Evolutionary conservation across 371 early-diverging fungal genomes (phyloP).

Genomic region (Haplosporangium sp.): DNA sequence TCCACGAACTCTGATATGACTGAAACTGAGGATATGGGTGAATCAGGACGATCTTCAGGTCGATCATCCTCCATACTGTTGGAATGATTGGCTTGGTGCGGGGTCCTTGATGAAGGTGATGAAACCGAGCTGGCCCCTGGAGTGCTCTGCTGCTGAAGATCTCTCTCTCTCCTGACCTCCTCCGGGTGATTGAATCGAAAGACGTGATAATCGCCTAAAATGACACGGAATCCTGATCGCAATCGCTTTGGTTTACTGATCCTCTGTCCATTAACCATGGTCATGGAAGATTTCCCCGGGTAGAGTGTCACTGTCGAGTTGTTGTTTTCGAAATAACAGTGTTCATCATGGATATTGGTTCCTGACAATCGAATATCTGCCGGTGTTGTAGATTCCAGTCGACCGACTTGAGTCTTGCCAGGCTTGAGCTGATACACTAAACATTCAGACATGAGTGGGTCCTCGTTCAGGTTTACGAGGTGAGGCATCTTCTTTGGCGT

Average conservation of each 20-base stretch:
- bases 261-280: constrained; percentile 83
- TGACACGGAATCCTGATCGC: constrained; percentile 82
- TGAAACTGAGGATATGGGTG: constrained; percentile 67
- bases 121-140: constrained; percentile 12
- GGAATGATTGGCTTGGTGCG: constrained; percentile 16
- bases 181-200: constrained; percentile 91
- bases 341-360: constrained; percentile 73
- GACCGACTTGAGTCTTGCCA: constrained; percentile 81
- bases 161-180: constrained; percentile 81
- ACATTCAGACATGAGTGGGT: constrained; percentile 92
- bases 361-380: constrained; percentile 84
- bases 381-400: constrained; percentile 57
- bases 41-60: constrained; percentile 62
- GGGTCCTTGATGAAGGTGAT: constrained; percentile 17
- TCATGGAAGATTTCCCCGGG: constrained; percentile 68
- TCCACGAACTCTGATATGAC: constrained; percentile 74
- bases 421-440: constrained; percentile 88
- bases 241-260: constrained; percentile 70
- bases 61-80: constrained; percentile 51
- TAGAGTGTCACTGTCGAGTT: constrained; percentile 72
- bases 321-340: constrained; percentile 82
- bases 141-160: constrained; percentile 39
- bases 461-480: constrained; percentile 90
- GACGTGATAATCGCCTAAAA: constrained; percentile 85
- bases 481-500: constrained; percentile 89